These are phyloP conservation scores for Ploettnerulaceae sp. DNA, from an alignment of 2,329 filamentous ascomycete genomes.

Conservation along the genomic window DNA sequence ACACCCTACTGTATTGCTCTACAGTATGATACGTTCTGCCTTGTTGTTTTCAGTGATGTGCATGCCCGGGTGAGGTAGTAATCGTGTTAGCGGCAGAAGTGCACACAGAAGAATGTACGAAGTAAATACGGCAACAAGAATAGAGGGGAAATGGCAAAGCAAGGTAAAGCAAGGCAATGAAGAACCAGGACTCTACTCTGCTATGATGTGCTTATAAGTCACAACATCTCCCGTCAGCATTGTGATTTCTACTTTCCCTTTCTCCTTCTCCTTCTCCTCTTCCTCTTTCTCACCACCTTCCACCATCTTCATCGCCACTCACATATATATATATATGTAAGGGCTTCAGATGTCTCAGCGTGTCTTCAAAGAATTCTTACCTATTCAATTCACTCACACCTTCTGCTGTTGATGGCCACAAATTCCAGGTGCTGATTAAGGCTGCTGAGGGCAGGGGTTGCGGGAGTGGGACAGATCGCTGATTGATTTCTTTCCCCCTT, in stretches of 20 bases:
- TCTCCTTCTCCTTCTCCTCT: background rate
- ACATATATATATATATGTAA: background rate
- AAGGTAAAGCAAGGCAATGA: background rate
- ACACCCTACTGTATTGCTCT: background rate
- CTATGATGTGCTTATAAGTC: background rate
- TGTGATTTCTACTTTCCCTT: background rate
- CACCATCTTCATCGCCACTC: background rate
- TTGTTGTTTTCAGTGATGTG: slow-evolving; percentile 21
- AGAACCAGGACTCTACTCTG: background rate
- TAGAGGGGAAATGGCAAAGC: background rate
- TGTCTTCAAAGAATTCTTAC: background rate
- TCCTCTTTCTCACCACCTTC: background rate
- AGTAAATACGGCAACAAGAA: slow-evolving; percentile 2
- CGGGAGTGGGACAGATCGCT: slow-evolving; percentile 15
- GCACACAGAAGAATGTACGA: slow-evolving; percentile 2
- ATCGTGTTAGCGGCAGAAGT: background rate
- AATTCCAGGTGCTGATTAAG: slow-evolving; percentile 15
- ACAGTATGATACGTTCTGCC: slow-evolving; percentile 9
- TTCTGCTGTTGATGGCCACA: slow-evolving; percentile 13
- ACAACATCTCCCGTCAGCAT: background rate
- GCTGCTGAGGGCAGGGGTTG: slow-evolving; percentile 5
- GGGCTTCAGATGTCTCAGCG: slow-evolving; percentile 5
- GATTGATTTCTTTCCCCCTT: background rate
- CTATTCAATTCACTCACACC: background rate
- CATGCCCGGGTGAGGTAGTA: background rate